Evolutionary conservation across 1,284 basidiomycete genomes (phyloP).

Genomic region (Trametes pubescens): DNA sequence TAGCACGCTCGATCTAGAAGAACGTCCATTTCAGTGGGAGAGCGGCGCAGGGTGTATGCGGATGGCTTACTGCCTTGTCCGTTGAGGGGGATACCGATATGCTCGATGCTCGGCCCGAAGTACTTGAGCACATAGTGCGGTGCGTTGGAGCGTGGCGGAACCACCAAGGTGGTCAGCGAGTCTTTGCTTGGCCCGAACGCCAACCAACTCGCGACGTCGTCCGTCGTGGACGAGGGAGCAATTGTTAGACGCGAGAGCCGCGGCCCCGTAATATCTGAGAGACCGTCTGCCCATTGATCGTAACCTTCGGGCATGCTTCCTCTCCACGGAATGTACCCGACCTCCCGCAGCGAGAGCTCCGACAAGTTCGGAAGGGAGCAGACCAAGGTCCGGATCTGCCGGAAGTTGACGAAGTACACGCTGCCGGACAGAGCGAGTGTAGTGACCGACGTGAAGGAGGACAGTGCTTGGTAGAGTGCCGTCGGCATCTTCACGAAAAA

Average conservation of each 20-base stretch:
- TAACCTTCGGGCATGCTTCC: not conserved
- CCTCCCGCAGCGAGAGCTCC: not conserved
- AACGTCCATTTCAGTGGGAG: not conserved
- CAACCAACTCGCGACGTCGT: slow-evolving; percentile 9
- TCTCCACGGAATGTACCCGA: slow-evolving; percentile 5
- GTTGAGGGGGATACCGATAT: slow-evolving; percentile 12
- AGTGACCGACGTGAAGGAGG: not conserved
- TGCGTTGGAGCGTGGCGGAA: not conserved
- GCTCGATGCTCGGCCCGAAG: slow-evolving; percentile 18
- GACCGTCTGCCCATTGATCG: not conserved
- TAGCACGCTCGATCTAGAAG: not conserved
- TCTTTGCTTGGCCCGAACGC: slow-evolving; percentile 2
- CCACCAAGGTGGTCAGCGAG: slow-evolving; percentile 14
- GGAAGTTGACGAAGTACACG: slow-evolving; percentile 7
- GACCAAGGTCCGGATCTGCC: slow-evolving; percentile 12
- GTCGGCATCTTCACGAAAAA: not conserved
- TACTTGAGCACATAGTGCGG: slow-evolving; percentile 9
- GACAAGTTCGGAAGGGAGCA: slow-evolving; percentile 7
- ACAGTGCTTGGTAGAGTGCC: not conserved
- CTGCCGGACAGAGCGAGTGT: slow-evolving; percentile 13
- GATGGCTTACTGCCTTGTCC: not conserved
- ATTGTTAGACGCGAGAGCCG: not conserved
- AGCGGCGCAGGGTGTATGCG: not conserved
- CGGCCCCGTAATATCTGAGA: not conserved
- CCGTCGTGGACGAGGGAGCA: not conserved